Evolutionary conservation across 257 asterid species (phyloP).

Genomic region (Linaria vulgaris): DNA sequence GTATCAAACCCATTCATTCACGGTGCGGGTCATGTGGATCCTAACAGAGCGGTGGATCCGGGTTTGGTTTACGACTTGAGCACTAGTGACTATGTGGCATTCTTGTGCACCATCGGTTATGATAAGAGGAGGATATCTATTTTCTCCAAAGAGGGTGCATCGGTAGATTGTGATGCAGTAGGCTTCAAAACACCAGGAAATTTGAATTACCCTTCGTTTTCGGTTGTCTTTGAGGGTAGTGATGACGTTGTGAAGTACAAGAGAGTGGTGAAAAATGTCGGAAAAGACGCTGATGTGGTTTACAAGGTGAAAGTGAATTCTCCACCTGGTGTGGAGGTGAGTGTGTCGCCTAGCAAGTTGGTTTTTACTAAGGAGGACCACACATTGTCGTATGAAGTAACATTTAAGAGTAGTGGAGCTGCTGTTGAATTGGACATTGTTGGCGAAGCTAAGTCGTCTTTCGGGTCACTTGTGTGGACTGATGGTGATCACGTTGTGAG

Average conservation of each 20-base stretch:
- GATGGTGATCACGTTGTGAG: conserved; percentile 76
- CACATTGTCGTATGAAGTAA: conserved; percentile 63
- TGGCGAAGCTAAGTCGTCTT: conserved; percentile 41
- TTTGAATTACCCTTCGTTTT: conserved; percentile 84
- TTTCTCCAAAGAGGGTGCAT: conserved; percentile 39
- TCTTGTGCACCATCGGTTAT: conserved; percentile 74
- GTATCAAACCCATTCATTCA: conserved; percentile 60
- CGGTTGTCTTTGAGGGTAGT: conserved; percentile 51
- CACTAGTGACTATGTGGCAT: conserved; percentile 53
- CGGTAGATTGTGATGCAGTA: conserved; percentile 49
- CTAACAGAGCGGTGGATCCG: conserved; percentile 74
- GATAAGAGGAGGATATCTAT: conserved; percentile 40
- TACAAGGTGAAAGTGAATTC: conserved; percentile 69
- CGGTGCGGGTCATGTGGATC: conserved; percentile 91
- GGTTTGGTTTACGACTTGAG: conserved; percentile 73
- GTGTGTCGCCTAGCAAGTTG: conserved; percentile 62
- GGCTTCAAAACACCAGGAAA: conserved; percentile 62
- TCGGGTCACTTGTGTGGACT: conserved; percentile 81
- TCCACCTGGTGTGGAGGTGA: conserved; percentile 71
- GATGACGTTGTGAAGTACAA: conserved; percentile 51
- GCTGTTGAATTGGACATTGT: conserved; percentile 26
- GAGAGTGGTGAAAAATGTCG: conserved; percentile 76
- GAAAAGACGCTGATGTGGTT: conserved; percentile 34
- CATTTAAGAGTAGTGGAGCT: conserved; percentile 42
- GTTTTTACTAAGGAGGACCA: conserved; percentile 42